Evolutionary conservation across 371 early-diverging fungal genomes (phyloP), one percentile per base, ranked within the genome.

Genomic region (Coemansia sp.): DNA sequence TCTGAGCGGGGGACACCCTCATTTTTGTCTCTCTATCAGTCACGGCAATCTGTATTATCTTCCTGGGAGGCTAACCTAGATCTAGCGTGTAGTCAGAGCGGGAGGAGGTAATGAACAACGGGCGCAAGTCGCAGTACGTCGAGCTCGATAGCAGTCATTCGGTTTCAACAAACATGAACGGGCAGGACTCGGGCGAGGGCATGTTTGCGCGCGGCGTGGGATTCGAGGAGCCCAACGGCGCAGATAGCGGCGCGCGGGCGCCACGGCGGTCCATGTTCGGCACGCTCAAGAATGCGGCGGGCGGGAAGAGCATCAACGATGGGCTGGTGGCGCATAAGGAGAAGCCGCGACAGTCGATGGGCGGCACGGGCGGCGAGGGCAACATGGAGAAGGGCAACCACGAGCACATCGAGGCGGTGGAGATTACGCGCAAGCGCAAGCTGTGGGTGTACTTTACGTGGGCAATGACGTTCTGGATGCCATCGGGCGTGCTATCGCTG

Each of bases 381-480:
- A 66, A 64, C 55, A 71, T 68, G 33, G 76, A 74, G 32, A 79
- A 70, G 57, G 75, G 75, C 55, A 50, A 43, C 11, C 69, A 75
- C 66, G 75, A 69, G 64, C 70, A 74, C 55, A 43, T 69, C 29
- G 70, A 71, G 58, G 56, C 52, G 16, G 60, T 67, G 10, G 75
- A 78, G 43, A 78, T 60, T 10, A 78, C 79, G 8, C 24, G 44
- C 33, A 24, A 63, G 37, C 65, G 79, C 39, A 55, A 58, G 29
- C 11, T 60, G 14, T 97, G 98, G 98, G 75, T 96, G 4, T 84
- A 77, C 49, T 85, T 88, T 69, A 90, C 93, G 0, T 92, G 89
- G 88, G 64, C 78, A 9, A 66, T 86, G 37, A 97, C 96, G 1
- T 94, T 89, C 85, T 94, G 91, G 88, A 82, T 92, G 42, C 94